These are phyloP conservation scores for Chalciporus chontae DNA, from an alignment of 768 basidiomycete species.

Conservation along the genomic window DNA sequence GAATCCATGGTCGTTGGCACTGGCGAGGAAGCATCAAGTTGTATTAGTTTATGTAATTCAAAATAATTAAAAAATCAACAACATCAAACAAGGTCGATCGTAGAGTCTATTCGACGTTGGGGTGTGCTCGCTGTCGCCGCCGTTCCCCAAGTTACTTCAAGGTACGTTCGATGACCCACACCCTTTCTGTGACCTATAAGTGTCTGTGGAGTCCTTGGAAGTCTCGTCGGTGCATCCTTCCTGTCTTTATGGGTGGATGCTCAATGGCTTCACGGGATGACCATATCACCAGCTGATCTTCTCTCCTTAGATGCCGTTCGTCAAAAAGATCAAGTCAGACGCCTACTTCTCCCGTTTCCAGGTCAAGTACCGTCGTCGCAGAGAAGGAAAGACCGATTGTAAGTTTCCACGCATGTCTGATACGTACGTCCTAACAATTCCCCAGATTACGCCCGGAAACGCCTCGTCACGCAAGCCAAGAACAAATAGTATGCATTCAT, in stretches of 20 bases:
- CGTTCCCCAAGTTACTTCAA: slow-evolving; percentile 35
- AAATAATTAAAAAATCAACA: slow-evolving; percentile 26
- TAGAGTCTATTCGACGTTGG: slow-evolving; percentile 5
- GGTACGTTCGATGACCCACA: slow-evolving; percentile 29
- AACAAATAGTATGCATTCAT: slow-evolving; percentile 83
- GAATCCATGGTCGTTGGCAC: slow-evolving; percentile 24
- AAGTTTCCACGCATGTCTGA: slow-evolving; percentile 25
- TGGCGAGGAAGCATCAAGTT: neutral
- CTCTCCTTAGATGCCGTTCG: slow-evolving; percentile 78
- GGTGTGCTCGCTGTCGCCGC: slow-evolving; percentile 26
- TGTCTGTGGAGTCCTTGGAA: neutral
- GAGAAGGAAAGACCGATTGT: slow-evolving; percentile 99
- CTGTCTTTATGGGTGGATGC: slow-evolving; percentile 30
- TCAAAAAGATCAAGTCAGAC: slow-evolving; percentile 94
- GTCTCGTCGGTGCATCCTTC: neutral
- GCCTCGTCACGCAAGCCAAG: slow-evolving; percentile 96
- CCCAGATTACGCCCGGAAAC: slow-evolving; percentile 94
- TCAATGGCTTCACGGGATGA: slow-evolving; percentile 25
- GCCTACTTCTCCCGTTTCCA: slow-evolving; percentile 99
- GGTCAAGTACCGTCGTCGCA: slow-evolving; percentile 95
- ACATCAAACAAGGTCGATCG: slow-evolving; percentile 22
- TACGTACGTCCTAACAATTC: slow-evolving; percentile 8
- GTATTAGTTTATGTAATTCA: slow-evolving; percentile 7
- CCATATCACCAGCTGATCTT: slow-evolving; percentile 15
- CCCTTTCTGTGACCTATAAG: neutral